phyloP scores from a whole-genome alignment of 2,329 filamentous ascomycete species.

The Aureobasidium sp. region DNA sequence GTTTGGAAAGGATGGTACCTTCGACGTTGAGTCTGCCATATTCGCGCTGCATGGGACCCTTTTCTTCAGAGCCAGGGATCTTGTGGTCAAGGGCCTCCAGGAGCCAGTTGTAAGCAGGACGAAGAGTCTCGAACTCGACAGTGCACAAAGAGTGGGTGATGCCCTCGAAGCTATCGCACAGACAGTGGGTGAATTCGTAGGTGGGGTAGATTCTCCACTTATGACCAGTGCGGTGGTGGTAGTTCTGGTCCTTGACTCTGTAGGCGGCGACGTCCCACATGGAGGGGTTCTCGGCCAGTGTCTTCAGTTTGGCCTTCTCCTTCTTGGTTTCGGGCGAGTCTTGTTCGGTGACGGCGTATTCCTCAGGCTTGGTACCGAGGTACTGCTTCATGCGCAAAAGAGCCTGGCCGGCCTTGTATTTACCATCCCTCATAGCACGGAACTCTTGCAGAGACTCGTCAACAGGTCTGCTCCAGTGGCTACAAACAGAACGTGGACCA shows the following conservation, averaged over 20 bases:
- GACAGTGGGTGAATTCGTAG: constrained; percentile 79
- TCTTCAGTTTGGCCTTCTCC: constrained; percentile 26
- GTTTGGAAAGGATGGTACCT: constrained; percentile 81
- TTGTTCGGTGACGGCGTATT: constrained; percentile 24
- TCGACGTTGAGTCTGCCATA: constrained; percentile 70
- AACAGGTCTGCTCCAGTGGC: constrained; percentile 64
- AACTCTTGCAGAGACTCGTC: constrained; percentile 78
- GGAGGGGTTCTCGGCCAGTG: constrained; percentile 68
- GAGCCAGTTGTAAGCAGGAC: constrained; percentile 86
- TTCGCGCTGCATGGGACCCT: constrained; percentile 78
- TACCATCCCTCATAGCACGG: constrained; percentile 80
- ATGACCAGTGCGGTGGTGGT: constrained; percentile 70
- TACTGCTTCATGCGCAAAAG: constrained; percentile 93
- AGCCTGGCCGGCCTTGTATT: constrained; percentile 77
- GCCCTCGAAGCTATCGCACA: constrained; percentile 85
- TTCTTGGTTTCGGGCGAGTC: constrained; percentile 26
- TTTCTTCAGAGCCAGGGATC: constrained; percentile 49
- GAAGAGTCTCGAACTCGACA: constrained; percentile 77
- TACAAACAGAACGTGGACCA: constrained; percentile 67
- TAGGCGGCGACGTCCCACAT: constrained; percentile 97
- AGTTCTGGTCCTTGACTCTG: constrained; percentile 63
- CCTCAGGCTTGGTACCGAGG: constrained; percentile 37
- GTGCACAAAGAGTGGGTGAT: constrained; percentile 93
- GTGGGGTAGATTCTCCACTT: constrained; percentile 93
- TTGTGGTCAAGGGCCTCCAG: constrained; percentile 76